These are phyloP conservation scores for Pichia kudriavzevii DNA, from an alignment of 1,139 yeast genomes.

Conservation along the genomic window DNA sequence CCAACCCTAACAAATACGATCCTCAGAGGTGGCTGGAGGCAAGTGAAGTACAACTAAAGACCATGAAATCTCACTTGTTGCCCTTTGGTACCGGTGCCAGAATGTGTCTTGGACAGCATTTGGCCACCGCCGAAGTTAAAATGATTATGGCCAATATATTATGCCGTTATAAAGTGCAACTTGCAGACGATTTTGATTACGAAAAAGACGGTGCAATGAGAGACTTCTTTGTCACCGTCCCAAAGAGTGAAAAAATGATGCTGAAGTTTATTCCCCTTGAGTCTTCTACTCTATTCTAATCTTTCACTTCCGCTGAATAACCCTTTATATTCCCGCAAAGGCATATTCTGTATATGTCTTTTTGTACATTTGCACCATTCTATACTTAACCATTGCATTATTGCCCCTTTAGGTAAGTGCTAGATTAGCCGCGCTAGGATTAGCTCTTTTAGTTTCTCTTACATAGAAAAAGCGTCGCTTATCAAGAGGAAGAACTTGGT, in stretches of 20 bases:
- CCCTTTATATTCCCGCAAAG: too few species aligned
- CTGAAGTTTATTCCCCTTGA: slow-evolving; percentile 12
- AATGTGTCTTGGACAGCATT: slow-evolving; percentile 68
- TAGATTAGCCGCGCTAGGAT: too few species aligned
- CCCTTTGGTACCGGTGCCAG: slow-evolving; percentile 68
- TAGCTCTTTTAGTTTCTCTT: too few species aligned
- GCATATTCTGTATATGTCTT: too few species aligned
- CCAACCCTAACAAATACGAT: slow-evolving; percentile 42
- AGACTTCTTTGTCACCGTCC: slow-evolving; percentile 33
- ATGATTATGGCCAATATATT: slow-evolving; percentile 49
- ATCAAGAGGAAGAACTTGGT: too few species aligned
- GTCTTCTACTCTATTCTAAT: too few species aligned
- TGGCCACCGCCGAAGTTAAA: slow-evolving; percentile 63
- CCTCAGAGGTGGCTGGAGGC: slow-evolving; percentile 57
- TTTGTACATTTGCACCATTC: too few species aligned
- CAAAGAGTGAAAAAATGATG: slow-evolving; percentile 26
- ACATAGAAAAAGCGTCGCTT: too few species aligned
- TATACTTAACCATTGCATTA: too few species aligned
- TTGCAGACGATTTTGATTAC: slow-evolving; percentile 28
- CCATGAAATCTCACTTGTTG: slow-evolving; percentile 50
- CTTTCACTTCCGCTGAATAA: too few species aligned
- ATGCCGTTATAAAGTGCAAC: slow-evolving; percentile 36
- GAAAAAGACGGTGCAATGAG: slow-evolving; percentile 25
- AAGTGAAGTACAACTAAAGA: slow-evolving; percentile 32
- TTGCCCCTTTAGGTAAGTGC: too few species aligned